phyloP scores from a whole-genome alignment of 2,329 filamentous ascomycete genomes.

The Fusarium fujikuroi region DNA sequence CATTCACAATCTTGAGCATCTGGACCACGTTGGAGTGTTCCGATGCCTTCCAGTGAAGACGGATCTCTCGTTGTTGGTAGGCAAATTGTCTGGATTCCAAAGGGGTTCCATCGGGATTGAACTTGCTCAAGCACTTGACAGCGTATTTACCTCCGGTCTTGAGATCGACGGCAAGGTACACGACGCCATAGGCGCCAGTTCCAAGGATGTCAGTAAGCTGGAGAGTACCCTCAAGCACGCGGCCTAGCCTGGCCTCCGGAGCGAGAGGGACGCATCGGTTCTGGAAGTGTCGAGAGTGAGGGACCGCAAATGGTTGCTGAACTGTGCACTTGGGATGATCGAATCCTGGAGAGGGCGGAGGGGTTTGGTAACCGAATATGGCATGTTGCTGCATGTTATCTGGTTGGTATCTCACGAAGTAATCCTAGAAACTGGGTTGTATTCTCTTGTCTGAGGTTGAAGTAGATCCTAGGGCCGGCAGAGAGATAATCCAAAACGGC shows the following conservation, averaged over 20 bases:
- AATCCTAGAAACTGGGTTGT: slow-evolving; percentile 37
- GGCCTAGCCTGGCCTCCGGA: slow-evolving; percentile 88
- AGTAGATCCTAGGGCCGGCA: slow-evolving; percentile 30
- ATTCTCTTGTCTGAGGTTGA: slow-evolving; percentile 17
- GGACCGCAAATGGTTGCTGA: slow-evolving; percentile 51
- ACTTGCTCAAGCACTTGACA: slow-evolving; percentile 96
- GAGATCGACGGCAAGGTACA: slow-evolving; percentile 89
- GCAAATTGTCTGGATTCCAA: slow-evolving; percentile 86
- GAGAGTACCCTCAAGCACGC: slow-evolving; percentile 82
- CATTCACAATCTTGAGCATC: slow-evolving; percentile 92
- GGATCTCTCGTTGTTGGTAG: slow-evolving; percentile 94
- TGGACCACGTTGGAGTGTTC: slow-evolving; percentile 93
- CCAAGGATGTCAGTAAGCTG: slow-evolving; percentile 88
- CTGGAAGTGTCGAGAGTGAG: slow-evolving; percentile 51
- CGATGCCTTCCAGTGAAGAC: slow-evolving; percentile 88
- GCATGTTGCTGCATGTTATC: slow-evolving; percentile 70
- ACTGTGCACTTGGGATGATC: slow-evolving; percentile 59
- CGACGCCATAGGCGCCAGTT: slow-evolving; percentile 94
- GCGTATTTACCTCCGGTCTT: slow-evolving; percentile 86
- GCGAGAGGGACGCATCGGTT: slow-evolving; percentile 66
- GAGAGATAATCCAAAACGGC: slow-evolving; percentile 41
- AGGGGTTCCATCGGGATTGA: slow-evolving; percentile 74
- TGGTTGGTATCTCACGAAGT: slow-evolving; percentile 44
- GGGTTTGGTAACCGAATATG: slow-evolving; percentile 66
- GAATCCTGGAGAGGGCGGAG: slow-evolving; percentile 67